These are phyloP conservation scores for Candida cerambycidarum DNA, from an alignment of 805 yeast genomes.

Conservation along the genomic window DNA sequence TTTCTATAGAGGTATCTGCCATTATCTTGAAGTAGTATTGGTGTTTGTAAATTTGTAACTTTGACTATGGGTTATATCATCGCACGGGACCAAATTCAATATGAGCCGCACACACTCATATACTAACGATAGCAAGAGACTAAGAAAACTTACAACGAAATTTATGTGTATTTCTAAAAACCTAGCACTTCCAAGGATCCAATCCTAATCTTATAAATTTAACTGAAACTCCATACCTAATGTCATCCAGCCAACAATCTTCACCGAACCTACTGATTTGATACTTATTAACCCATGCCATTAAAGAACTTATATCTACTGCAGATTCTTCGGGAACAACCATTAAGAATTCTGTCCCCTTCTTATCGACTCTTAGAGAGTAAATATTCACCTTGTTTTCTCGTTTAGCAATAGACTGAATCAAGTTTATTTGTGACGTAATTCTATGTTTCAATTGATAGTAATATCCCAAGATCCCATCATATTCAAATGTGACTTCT, in stretches of 20 bases:
- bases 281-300: constrained; percentile 12
- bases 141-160: too few species aligned
- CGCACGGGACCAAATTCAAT: not conserved
- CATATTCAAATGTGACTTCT: not conserved
- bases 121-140: too few species aligned
- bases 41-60: not conserved
- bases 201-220: constrained; percentile 12
- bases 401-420: constrained; percentile 3
- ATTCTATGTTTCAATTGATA: not conserved
- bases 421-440: constrained; percentile 2
- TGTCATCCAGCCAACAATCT: constrained; percentile 12
- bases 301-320: constrained; percentile 1
- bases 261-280: constrained; percentile 8
- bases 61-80: not conserved
- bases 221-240: constrained; percentile 5
- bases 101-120: constrained; percentile 3
- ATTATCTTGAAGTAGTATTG: constrained; percentile 14
- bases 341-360: constrained; percentile 5
- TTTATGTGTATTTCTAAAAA: too few species aligned
- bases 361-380: not conserved
- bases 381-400: not conserved
- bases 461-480: not conserved
- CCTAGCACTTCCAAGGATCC: constrained; percentile 12
- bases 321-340: constrained; percentile 7
- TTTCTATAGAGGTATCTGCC: constrained; percentile 31